Evolutionary conservation across 768 basidiomycete genomes (phyloP).

Genomic region (Lanmaoa rubissima): DNA sequence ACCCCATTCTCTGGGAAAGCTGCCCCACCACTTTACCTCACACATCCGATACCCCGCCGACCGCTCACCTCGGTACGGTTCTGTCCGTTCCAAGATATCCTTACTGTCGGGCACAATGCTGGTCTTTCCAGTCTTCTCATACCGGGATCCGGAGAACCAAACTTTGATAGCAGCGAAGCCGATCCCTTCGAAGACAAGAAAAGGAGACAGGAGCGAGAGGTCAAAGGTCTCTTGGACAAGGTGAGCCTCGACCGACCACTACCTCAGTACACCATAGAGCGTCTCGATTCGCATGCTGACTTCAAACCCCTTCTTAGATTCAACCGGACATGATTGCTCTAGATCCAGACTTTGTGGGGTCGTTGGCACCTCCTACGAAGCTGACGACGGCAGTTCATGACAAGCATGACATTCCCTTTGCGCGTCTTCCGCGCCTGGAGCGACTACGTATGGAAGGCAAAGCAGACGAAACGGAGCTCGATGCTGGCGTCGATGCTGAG

Average conservation of each 20-base stretch:
- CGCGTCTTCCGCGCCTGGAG: slow-evolving; percentile 76
- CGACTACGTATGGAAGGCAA: slow-evolving; percentile 59
- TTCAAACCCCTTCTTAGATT: slow-evolving; percentile 46
- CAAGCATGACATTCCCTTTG: slow-evolving; percentile 54
- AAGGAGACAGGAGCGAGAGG: slow-evolving; percentile 84
- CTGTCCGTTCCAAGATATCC: slow-evolving; percentile 83
- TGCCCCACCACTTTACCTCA: slow-evolving; percentile 82
- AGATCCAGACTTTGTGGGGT: slow-evolving; percentile 74
- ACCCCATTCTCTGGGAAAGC: slow-evolving; percentile 45
- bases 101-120: slow-evolving; percentile 71
- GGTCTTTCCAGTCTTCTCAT: slow-evolving; percentile 87
- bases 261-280: background rate
- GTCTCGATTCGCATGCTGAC: background rate
- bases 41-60: slow-evolving; percentile 78
- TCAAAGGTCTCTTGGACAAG: slow-evolving; percentile 88
- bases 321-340: slow-evolving; percentile 90
- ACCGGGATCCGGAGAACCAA: slow-evolving; percentile 90
- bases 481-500: slow-evolving; percentile 32
- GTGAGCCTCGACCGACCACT: slow-evolving; percentile 33
- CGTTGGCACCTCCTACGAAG: slow-evolving; percentile 59
- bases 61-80: slow-evolving; percentile 79
- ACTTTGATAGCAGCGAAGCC: slow-evolving; percentile 90
- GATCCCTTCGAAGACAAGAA: slow-evolving; percentile 92
- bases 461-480: slow-evolving; percentile 63
- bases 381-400: slow-evolving; percentile 51